These are phyloP conservation scores for Paecilomyces dactylethromorphus DNA, from an alignment of 2,329 filamentous ascomycete genomes.

Conservation along the genomic window DNA sequence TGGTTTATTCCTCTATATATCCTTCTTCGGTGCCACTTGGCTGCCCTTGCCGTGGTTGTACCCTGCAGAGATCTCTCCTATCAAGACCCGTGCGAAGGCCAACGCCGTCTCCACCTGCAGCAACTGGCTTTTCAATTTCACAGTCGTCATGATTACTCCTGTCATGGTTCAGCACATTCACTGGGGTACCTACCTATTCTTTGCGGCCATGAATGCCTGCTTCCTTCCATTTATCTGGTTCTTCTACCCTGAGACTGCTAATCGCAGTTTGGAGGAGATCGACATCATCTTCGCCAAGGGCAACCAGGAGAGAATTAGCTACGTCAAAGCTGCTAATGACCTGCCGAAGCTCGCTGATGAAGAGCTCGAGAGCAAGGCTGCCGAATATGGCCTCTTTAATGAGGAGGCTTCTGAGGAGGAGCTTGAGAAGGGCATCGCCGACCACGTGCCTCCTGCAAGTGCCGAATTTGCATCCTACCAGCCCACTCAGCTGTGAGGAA, in stretches of 20 bases:
- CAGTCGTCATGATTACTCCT: conserved; percentile 45
- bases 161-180: conserved; percentile 32
- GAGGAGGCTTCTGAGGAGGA: neutral
- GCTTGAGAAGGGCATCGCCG: neutral
- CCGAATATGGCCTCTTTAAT: conserved; percentile 17
- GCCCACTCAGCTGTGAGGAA: neutral
- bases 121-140: conserved; percentile 54
- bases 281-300: conserved; percentile 41
- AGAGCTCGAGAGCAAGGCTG: conserved; percentile 26
- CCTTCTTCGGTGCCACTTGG: conserved; percentile 59
- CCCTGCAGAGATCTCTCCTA: conserved; percentile 66
- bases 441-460: neutral
- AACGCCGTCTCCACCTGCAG: conserved; percentile 55
- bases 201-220: conserved; percentile 32
- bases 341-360: conserved; percentile 28
- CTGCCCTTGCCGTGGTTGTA: conserved; percentile 57
- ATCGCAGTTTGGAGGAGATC: conserved; percentile 38
- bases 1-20: conserved; percentile 63
- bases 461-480: neutral
- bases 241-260: conserved; percentile 48
- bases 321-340: conserved; percentile 25
- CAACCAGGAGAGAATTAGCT: conserved; percentile 35
- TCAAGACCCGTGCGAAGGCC: conserved; percentile 64
- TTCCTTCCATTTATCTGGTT: conserved; percentile 50
- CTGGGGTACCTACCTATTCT: conserved; percentile 41